phyloP scores from a whole-genome alignment of 371 early-diverging fungal species.

The Syncephalastrum sp. region DNA sequence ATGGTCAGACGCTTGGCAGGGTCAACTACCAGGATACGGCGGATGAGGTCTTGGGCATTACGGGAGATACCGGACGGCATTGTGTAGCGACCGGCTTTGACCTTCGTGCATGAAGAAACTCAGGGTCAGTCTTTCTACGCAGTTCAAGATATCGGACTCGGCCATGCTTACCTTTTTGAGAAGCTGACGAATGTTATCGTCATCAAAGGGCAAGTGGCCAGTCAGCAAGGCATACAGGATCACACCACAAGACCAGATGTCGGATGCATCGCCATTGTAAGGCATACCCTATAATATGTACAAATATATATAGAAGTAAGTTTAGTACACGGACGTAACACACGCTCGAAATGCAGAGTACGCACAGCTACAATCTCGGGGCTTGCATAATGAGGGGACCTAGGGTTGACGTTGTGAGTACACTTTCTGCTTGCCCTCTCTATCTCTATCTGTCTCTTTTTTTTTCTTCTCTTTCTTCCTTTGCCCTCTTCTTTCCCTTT shows the following conservation, averaged over 20 bases:
- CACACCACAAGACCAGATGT: conserved; percentile 81
- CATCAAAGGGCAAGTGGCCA: conserved; percentile 84
- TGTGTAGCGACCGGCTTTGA: conserved; percentile 48
- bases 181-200: conserved; percentile 74
- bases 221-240: conserved; percentile 72
- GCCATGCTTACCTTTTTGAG: conserved; percentile 65
- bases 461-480: neutral
- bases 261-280: conserved; percentile 76
- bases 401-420: conserved; percentile 29
- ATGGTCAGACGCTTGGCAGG: conserved; percentile 42
- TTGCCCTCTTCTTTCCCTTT: neutral
- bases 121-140: conserved; percentile 1
- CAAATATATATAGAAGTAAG: conserved; percentile 7
- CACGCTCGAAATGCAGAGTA: too few species aligned
- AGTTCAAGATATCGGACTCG: neutral
- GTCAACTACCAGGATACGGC: conserved; percentile 46
- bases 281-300: conserved; percentile 54
- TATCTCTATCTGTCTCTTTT: too few species aligned
- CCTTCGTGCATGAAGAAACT: conserved; percentile 45
- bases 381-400: conserved; percentile 91
- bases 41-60: conserved; percentile 62
- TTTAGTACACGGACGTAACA: too few species aligned
- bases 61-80: conserved; percentile 71
- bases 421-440: neutral
- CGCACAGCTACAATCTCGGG: conserved; percentile 86